Evolutionary conservation across 2,329 filamentous ascomycete species (phyloP).

Genomic region (Aspergillus sp.): DNA sequence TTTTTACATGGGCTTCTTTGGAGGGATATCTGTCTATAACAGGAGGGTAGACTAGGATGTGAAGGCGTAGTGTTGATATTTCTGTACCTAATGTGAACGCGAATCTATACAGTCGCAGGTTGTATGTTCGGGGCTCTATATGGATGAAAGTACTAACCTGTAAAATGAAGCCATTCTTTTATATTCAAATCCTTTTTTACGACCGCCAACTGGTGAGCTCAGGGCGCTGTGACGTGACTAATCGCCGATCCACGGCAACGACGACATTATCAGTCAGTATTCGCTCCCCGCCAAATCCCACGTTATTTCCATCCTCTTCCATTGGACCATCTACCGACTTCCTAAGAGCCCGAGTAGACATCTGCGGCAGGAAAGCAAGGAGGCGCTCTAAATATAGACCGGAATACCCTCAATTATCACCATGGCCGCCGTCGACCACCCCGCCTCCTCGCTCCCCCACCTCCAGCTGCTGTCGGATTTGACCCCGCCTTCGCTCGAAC

Average conservation of each 20-base stretch:
- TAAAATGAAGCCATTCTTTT: too few relatives aligned
- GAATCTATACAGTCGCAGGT: neutral
- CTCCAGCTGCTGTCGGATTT: conserved; percentile 52
- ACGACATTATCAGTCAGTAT: neutral
- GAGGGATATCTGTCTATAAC: neutral
- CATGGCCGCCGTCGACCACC: neutral
- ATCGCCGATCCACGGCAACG: neutral
- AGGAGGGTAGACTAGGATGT: neutral
- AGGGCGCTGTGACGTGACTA: too few relatives aligned
- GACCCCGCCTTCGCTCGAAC: conserved; percentile 55
- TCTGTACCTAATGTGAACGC: neutral
- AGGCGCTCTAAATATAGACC: neutral
- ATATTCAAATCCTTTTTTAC: too few relatives aligned
- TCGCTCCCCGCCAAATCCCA: neutral
- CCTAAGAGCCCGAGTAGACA: neutral
- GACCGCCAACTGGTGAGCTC: too few relatives aligned
- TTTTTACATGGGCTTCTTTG: neutral
- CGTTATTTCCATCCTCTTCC: too few relatives aligned
- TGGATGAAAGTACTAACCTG: too few relatives aligned
- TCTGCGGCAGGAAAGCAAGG: neutral
- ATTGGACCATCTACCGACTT: too few relatives aligned
- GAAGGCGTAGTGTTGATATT: neutral
- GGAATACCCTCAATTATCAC: conserved; percentile 5
- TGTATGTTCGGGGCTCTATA: neutral
- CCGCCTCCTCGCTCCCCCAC: conserved; percentile 29